phyloP scores from a whole-genome alignment of 352 stramenopile species.

The Phytophthora foliorum region DNA sequence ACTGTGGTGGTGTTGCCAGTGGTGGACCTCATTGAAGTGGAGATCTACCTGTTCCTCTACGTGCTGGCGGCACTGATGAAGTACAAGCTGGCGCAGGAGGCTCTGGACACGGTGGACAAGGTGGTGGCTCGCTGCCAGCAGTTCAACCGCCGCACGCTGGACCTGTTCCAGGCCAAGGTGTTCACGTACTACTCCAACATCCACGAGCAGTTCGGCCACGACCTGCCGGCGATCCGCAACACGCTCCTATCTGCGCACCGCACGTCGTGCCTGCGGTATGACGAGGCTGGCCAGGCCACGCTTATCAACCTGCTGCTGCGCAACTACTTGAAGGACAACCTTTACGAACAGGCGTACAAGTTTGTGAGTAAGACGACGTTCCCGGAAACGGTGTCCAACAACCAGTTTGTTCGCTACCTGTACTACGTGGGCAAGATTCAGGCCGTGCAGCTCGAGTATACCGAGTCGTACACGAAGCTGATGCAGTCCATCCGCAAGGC shows the following conservation, averaged over 20 bases:
- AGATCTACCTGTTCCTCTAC: slow-evolving; percentile 88
- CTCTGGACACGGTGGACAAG: slow-evolving; percentile 61
- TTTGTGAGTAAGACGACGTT: slow-evolving; percentile 93
- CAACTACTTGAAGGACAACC: slow-evolving; percentile 91
- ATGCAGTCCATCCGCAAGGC: slow-evolving; percentile 97
- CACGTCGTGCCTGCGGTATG: slow-evolving; percentile 89
- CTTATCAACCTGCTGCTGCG: slow-evolving; percentile 93
- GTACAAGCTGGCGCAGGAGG: slow-evolving; percentile 65
- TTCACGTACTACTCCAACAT: slow-evolving; percentile 84
- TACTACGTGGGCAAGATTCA: slow-evolving; percentile 98
- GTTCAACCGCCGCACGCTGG: slow-evolving; percentile 85
- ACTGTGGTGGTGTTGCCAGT: slow-evolving; percentile 52
- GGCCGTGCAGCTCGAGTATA: slow-evolving; percentile 98
- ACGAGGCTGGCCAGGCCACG: slow-evolving; percentile 92
- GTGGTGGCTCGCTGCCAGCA: slow-evolving; percentile 73
- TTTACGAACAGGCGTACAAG: slow-evolving; percentile 95
- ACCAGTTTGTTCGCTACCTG: slow-evolving; percentile 98
- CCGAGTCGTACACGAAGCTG: slow-evolving; percentile 96
- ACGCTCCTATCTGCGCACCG: slow-evolving; percentile 85
- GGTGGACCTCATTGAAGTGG: slow-evolving; percentile 86
- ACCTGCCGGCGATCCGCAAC: slow-evolving; percentile 69
- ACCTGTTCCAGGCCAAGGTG: slow-evolving; percentile 83
- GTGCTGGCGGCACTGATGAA: slow-evolving; percentile 80
- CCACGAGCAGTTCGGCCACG: slow-evolving; percentile 71
- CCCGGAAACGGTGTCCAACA: slow-evolving; percentile 96